Evolutionary conservation across 148 eudicot genomes (phyloP).

Genomic region (Salicornia ramosissima): DNA sequence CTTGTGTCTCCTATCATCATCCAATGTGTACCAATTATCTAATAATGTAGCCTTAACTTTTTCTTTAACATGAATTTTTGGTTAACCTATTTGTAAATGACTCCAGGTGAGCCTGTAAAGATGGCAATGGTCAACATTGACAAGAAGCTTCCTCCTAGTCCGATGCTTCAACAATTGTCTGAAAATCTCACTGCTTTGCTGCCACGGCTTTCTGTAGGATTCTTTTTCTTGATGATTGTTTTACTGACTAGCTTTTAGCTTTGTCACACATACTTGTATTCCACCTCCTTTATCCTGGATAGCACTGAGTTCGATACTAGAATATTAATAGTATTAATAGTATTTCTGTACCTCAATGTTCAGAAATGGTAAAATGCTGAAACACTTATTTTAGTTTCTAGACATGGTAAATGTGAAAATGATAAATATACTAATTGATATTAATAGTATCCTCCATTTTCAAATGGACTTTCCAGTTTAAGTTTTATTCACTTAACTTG

Average conservation of each 20-base stretch:
- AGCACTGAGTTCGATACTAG: background rate
- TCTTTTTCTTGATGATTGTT: background rate
- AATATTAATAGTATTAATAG: too few species aligned
- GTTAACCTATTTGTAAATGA: slow-evolving; percentile 2
- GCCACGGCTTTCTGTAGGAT: slow-evolving; percentile 77
- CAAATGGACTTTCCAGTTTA: too few species aligned
- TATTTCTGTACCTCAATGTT: too few species aligned
- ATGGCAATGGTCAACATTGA: slow-evolving; percentile 67
- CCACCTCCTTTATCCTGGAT: background rate
- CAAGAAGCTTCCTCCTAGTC: slow-evolving; percentile 40
- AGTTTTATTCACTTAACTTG: too few species aligned
- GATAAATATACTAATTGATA: too few species aligned
- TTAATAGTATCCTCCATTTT: too few species aligned
- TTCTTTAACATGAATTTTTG: background rate
- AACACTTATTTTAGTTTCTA: background rate
- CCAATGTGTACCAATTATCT: background rate
- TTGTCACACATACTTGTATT: background rate
- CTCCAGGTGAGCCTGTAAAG: slow-evolving; percentile 80
- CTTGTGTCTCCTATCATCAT: background rate
- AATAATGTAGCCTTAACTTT: slow-evolving; percentile 1
- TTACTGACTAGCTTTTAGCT: background rate
- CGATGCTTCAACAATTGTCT: slow-evolving; percentile 45
- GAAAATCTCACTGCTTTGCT: slow-evolving; percentile 65
- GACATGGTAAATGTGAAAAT: too few species aligned
- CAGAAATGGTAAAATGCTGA: background rate